Base-by-base conservation (phyloP, 2,329 filamentous ascomycete species). In the Ophiostoma pallidulum region DNA sequence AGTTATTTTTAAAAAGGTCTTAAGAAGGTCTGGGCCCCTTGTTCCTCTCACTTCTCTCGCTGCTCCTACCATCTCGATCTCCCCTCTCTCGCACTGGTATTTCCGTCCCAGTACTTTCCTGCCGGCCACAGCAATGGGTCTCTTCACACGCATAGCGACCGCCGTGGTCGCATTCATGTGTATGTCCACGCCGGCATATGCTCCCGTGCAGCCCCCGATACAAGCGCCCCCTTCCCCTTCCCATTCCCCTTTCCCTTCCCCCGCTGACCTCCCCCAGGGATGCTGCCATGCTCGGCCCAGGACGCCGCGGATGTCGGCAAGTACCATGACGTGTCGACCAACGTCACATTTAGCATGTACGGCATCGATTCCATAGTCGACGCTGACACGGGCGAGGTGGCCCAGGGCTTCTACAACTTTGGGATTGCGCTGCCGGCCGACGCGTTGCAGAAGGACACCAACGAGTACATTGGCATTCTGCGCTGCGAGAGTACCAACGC, bases 391-490 rank as follows among this genome's bases (percentile, higher is more conserved):
- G 44, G 37, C 5, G 48, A 50, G 20, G 41, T 51, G 13, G 49
- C 36, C 4, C 45, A 45, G 13, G 40, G 46, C 3, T 49, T 55
- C 2, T 61, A 53, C 47, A 57, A 57, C 43, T 75, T 75, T 42
- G 78, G 78, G 56, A 56, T 81, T 44, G 73, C 72, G 2, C 63
- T 81, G 14, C 77, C 77, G 5, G 54, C 60, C 14, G 62, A 71
- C 57, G 73, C 73, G 2, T 53, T 71, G 39, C 68, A 63, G 0
- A 68, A 59, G 19, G 69, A 73, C 45, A 66, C 69, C 5, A 69
- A 64, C 38, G 78, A 82, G 57, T 80, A 79, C 54, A 75, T 82
- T 48, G 78, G 78, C 32, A 69, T 75, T 42, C 62, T 80, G 73
- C 58, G 69, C 65, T 69, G 71, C 58, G 56, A 66, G 47, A 69